phyloP scores from a whole-genome alignment of 2,329 filamentous ascomycete genomes.

The Chalaropsis thielavioides region DNA sequence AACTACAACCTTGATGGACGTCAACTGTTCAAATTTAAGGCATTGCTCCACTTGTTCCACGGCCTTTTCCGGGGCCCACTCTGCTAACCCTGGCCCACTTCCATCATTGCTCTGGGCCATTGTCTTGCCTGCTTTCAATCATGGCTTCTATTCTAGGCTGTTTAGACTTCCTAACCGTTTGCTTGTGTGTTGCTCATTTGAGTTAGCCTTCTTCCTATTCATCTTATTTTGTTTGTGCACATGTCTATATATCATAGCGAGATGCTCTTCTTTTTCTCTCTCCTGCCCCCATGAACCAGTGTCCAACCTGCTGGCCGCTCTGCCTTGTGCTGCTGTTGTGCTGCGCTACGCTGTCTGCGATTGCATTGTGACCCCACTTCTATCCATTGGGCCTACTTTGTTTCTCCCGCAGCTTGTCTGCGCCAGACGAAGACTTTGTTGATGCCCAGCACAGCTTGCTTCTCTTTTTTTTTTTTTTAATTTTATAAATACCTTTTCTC shows the following conservation, averaged over 20 bases:
- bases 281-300: not conserved
- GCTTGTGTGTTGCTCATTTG: not conserved
- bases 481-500: conserved; percentile 2
- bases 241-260: too few species aligned
- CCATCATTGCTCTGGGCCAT: not conserved
- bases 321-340: not conserved
- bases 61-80: not conserved
- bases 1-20: not conserved
- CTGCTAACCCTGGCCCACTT: not conserved
- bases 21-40: not conserved
- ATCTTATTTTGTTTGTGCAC: not conserved
- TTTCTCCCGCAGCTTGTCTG: not conserved
- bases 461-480: not conserved
- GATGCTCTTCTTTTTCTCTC: not conserved
- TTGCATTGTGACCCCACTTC: conserved; percentile 2
- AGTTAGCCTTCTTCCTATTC: not conserved
- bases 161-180: not conserved
- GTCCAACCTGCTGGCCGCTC: too few species aligned
- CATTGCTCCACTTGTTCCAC: not conserved
- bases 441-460: not conserved
- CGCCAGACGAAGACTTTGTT: not conserved
- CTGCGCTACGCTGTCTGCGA: not conserved
- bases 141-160: not conserved
- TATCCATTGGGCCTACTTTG: not conserved
- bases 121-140: not conserved